Percentiles rank a stretch among this genome's conserved stretches.
These are phyloP conservation scores for Aspergillus unguis DNA, from an alignment of 2,329 filamentous ascomycete species.

Conservation along the genomic window DNA sequence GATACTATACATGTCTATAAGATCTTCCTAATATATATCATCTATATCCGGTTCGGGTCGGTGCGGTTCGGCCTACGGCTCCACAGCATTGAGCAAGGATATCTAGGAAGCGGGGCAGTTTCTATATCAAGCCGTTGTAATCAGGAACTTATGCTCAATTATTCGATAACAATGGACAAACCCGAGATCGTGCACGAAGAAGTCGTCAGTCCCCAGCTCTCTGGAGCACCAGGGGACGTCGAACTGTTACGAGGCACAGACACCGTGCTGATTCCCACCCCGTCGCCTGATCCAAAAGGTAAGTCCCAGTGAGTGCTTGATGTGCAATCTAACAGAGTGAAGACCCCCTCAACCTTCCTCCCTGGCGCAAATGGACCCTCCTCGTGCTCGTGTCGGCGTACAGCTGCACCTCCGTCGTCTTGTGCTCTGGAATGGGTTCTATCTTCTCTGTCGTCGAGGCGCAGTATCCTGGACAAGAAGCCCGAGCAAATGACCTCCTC, in stretches of 20 bases:
- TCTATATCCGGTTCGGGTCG: background rate
- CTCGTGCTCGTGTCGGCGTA: constrained; percentile 4
- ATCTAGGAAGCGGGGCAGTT: too few relatives aligned
- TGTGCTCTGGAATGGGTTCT: constrained; percentile 13
- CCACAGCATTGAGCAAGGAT: background rate
- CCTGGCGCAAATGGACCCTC: constrained; percentile 12
- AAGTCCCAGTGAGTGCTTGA: background rate
- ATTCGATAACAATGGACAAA: constrained; percentile 1
- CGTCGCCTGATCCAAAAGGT: constrained; percentile 11
- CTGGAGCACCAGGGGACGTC: constrained; percentile 4
- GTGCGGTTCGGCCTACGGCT: constrained; percentile 7
- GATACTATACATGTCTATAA: background rate
- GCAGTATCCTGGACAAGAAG: constrained; percentile 8
- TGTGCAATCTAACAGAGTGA: background rate
- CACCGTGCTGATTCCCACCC: constrained; percentile 9
- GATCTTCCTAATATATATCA: background rate
- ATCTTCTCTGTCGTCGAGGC: constrained; percentile 9
- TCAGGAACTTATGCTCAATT: too few relatives aligned
- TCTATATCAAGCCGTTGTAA: too few relatives aligned
- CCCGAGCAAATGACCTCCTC: constrained; percentile 8
- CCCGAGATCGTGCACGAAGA: background rate
- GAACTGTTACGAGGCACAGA: constrained; percentile 8
- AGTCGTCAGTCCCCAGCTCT: background rate
- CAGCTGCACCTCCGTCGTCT: constrained; percentile 6
- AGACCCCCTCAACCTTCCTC: constrained; percentile 12